These are phyloP conservation scores for Silene coronaria DNA, from an alignment of 179 eudicot genomes.

Conservation along the genomic window DNA sequence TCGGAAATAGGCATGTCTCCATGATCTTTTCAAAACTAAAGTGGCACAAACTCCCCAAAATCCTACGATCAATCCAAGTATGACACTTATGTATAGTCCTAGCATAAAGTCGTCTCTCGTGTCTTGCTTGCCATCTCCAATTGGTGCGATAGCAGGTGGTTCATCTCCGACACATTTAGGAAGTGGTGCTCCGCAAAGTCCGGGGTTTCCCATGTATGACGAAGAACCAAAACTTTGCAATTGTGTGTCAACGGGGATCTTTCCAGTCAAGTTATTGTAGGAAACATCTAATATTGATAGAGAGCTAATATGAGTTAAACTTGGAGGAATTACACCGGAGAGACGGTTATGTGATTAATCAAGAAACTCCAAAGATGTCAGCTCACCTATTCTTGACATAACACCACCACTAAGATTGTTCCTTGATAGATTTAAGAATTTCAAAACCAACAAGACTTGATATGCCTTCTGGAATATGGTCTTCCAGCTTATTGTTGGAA, in stretches of 20 bases:
- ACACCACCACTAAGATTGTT: background rate
- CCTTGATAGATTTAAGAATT: background rate
- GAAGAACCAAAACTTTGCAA: background rate
- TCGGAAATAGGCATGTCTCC: constrained; percentile 18
- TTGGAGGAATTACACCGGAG: background rate
- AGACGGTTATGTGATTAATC: background rate
- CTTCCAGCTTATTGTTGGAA: background rate
- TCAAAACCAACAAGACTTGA: background rate
- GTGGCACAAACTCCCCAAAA: constrained; percentile 23
- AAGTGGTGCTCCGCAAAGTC: background rate
- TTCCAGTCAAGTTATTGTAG: background rate
- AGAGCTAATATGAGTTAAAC: background rate
- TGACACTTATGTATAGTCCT: constrained; percentile 19
- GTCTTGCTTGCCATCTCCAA: background rate
- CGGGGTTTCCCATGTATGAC: background rate
- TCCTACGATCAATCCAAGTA: constrained; percentile 20
- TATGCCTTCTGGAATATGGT: background rate
- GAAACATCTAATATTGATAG: background rate
- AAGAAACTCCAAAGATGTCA: background rate
- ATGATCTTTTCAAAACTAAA: constrained; percentile 11
- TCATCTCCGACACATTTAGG: constrained; percentile 1
- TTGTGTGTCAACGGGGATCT: background rate
- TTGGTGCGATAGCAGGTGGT: background rate
- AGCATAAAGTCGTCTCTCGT: background rate
- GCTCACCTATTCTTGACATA: background rate